Evolutionary conservation across 192 early-diverging fungal species (phyloP).

Genomic region (Phlyctochytrium arcticum): DNA sequence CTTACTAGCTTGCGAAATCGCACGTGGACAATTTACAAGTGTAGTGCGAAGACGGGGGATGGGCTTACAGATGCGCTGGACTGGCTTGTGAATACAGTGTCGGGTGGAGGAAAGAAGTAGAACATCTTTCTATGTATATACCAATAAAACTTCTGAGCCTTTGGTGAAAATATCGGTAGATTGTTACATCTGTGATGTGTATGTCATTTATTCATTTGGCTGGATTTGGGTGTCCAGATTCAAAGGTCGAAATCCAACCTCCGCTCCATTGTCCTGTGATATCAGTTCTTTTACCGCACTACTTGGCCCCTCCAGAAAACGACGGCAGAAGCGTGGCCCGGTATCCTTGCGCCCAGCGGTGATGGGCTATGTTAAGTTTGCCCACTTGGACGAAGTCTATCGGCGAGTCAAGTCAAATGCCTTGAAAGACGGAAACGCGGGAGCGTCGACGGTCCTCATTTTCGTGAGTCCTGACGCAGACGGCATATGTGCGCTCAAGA

Average conservation of each 20-base stretch:
- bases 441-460: constrained; percentile 52
- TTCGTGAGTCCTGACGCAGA: constrained; percentile 79
- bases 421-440: constrained; percentile 13
- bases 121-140: too few species aligned
- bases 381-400: constrained; percentile 25
- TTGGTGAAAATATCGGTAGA: too few species aligned
- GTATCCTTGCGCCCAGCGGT: background rate
- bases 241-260: too few species aligned
- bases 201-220: too few species aligned
- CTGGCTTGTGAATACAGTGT: constrained; percentile 66
- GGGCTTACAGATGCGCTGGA: constrained; percentile 90
- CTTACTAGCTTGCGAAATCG: constrained; percentile 80
- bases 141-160: too few species aligned
- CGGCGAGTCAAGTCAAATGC: constrained; percentile 24
- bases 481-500: constrained; percentile 74
- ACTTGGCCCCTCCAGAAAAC: too few species aligned
- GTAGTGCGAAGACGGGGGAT: constrained; percentile 90
- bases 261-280: too few species aligned
- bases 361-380: constrained; percentile 27
- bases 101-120: constrained; percentile 22
- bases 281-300: too few species aligned
- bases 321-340: too few species aligned
- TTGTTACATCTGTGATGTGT: too few species aligned
- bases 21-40: constrained; percentile 93
- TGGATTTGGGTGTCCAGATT: too few species aligned